A percentile compares a stretch with the other conserved stretches of the same genome.
Evolutionary conservation across 2,329 filamentous ascomycete species (phyloP).

Genomic region (Claviceps sorghi): DNA sequence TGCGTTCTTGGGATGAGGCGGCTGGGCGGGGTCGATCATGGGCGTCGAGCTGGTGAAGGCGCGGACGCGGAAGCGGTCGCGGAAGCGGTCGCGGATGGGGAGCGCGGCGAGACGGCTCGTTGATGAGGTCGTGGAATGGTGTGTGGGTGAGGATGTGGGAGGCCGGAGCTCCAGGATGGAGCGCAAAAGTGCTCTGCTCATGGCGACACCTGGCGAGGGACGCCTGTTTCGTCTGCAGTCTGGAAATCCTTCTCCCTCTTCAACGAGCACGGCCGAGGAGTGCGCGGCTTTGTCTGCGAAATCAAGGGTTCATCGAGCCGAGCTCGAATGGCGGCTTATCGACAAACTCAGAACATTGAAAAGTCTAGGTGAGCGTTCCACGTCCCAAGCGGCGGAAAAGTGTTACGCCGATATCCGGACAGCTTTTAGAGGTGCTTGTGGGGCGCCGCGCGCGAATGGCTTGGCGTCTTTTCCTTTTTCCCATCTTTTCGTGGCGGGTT

Average conservation of each 20-base stretch:
- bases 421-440: background rate
- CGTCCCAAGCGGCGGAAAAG: slow-evolving; percentile 16
- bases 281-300: background rate
- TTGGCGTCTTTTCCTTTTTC: slow-evolving; percentile 1
- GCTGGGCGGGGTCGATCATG: slow-evolving; percentile 27
- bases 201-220: slow-evolving; percentile 16
- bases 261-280: background rate
- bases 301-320: background rate
- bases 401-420: slow-evolving; percentile 19
- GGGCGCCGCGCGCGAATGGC: background rate
- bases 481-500: slow-evolving; percentile 2
- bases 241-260: background rate
- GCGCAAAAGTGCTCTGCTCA: slow-evolving; percentile 48
- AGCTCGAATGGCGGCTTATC: background rate
- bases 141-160: slow-evolving; percentile 8
- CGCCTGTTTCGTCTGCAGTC: background rate
- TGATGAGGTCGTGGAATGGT: slow-evolving; percentile 11
- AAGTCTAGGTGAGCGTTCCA: slow-evolving; percentile 7
- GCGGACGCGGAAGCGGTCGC: slow-evolving; percentile 22
- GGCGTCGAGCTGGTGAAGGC: slow-evolving; percentile 35
- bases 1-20: slow-evolving; percentile 22
- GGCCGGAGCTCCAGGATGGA: slow-evolving; percentile 46
- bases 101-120: slow-evolving; percentile 6
- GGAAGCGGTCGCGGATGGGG: slow-evolving; percentile 12
- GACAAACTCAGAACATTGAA: background rate